These are phyloP conservation scores for Kluyveromyces siamensis DNA, from an alignment of 805 yeast species.

Conservation along the genomic window DNA sequence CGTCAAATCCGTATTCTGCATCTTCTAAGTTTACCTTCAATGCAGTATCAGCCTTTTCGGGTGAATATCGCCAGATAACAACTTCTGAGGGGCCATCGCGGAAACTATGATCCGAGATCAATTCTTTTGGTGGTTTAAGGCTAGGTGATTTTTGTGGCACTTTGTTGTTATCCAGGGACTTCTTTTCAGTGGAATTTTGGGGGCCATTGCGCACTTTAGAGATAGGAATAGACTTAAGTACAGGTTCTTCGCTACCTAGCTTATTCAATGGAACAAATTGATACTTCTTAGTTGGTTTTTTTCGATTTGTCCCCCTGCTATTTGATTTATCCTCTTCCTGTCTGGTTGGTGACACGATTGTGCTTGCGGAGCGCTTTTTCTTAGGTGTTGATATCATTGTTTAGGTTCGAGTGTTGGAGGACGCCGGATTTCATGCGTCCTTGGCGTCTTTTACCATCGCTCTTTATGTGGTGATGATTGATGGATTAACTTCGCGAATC, in stretches of 20 bases:
- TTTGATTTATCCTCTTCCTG: constrained; percentile 3
- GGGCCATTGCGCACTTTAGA: constrained; percentile 22
- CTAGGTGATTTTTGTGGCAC: neutral
- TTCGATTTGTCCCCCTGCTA: neutral
- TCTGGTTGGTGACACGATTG: constrained; percentile 13
- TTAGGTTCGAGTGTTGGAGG: neutral
- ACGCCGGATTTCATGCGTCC: neutral
- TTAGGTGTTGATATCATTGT: constrained; percentile 15
- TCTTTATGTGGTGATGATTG: too few species aligned
- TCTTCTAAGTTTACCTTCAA: constrained; percentile 6
- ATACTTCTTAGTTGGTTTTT: constrained; percentile 10
- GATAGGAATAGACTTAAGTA: constrained; percentile 22
- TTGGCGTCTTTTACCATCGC: neutral
- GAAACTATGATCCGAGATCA: neutral
- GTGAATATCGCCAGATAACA: constrained; percentile 27
- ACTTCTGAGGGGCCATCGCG: constrained; percentile 18
- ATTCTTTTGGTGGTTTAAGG: constrained; percentile 5
- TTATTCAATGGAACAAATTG: constrained; percentile 24
- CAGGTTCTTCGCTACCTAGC: constrained; percentile 7
- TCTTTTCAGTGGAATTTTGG: constrained; percentile 4
- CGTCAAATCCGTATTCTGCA: constrained; percentile 13
- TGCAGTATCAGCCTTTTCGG: constrained; percentile 9
- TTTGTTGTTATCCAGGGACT: constrained; percentile 1
- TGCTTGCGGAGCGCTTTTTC: constrained; percentile 15
- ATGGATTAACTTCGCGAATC: neutral